Base-by-base conservation (phyloP, 441 rosid genomes). In the Erodium trifolium region DNA sequence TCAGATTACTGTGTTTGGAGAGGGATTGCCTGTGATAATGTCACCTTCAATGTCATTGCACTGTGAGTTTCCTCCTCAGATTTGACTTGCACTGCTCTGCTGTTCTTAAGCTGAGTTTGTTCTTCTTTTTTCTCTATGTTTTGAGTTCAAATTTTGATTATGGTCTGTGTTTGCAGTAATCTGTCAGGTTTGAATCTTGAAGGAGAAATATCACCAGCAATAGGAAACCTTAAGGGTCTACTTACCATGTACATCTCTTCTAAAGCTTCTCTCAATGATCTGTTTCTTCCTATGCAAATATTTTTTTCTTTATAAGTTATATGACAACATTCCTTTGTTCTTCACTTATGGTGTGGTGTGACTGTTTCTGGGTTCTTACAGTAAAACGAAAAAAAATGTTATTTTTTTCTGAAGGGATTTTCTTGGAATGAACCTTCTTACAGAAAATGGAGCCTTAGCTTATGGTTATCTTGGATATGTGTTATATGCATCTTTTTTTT, bases 141-240 rank as follows among this genome's bases (percentile, higher is more conserved):
- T 12, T 10, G 31, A 11, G 2, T 60, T 27, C 31, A 11, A 60
- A 19, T 2, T 12, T 10, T 9, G 34, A 60, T 60, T 23, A 3
- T 27, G 11, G 34, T 62, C 14, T 62, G 11, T 23, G 27, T 18
- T 34, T 67, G 39, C 63, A 94, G 97, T 84, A 95, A 95, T 53
- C 73, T 95, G 71, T 95, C 99, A 0, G 89, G 72, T 76, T 77
- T 90, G 76, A 84, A 86, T 73, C 81, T 92, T 17, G 98, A 94
- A 10, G 99, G 99, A 6, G 97, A 92, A 77, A 85, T 95, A 71
- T 87, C 99, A 51, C 78, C 97, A 0, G 87, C 95, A 12, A 76
- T 95, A 72, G 93, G 97, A 67, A 96, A 90, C 75, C 75, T 95
- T 65, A 78, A 71, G 74, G 84, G 83, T 70, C 68, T 95, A 78